phyloP scores from a whole-genome alignment of 73 alveolate species.

The Paramecium primaurelia region DNA sequence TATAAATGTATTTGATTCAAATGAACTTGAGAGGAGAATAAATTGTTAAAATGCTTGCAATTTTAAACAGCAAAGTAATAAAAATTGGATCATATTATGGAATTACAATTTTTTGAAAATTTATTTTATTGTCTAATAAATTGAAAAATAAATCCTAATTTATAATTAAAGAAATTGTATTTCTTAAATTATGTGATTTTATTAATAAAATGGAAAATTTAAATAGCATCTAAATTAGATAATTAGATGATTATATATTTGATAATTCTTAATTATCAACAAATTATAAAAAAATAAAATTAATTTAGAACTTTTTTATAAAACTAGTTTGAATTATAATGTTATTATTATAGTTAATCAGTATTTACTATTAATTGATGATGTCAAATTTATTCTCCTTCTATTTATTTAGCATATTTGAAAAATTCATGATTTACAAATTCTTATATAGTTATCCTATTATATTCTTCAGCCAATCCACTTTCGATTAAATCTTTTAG shows the following conservation, averaged over 20 bases:
- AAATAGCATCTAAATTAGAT: too few species aligned
- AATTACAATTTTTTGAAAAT: neutral
- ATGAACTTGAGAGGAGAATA: neutral
- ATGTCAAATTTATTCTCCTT: neutral
- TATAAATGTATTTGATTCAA: neutral
- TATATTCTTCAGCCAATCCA: conserved; percentile 26
- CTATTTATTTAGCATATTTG: neutral
- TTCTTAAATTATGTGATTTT: too few species aligned
- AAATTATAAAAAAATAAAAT: neutral
- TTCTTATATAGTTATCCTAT: neutral
- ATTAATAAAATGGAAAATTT: neutral
- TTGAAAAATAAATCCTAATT: neutral
- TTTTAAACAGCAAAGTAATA: neutral
- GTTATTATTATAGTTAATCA: neutral
- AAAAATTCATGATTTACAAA: conserved; percentile 43
- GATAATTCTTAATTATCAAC: neutral
- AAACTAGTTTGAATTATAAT: neutral
- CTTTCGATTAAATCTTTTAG: neutral
- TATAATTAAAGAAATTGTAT: neutral
- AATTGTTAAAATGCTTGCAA: neutral
- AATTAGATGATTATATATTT: neutral
- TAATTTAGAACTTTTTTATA: neutral
- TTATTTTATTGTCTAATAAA: neutral
- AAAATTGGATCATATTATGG: neutral
- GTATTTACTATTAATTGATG: neutral